Conservation (phyloP, 2,329 filamentous ascomycete genomes). For the Ploettnerulaceae sp. region DNA sequence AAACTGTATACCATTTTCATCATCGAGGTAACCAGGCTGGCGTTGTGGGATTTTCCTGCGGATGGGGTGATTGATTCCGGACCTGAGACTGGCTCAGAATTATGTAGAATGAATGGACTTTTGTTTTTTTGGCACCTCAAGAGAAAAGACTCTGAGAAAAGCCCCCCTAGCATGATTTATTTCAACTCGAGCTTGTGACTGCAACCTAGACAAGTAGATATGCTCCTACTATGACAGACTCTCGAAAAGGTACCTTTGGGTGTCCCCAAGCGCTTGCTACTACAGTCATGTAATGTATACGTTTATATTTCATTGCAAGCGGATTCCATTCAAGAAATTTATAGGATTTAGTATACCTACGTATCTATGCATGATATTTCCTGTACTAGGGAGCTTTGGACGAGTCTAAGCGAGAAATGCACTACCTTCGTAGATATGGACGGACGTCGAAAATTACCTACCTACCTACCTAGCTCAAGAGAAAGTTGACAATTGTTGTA, state of each 20-base stretch:
- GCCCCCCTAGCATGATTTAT: conserved; percentile 10
- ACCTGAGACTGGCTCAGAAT: background rate
- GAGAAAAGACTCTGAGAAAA: conserved; percentile 26
- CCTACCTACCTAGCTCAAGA: too few relatives aligned
- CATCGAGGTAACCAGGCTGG: conserved; percentile 5
- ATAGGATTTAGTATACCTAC: too few relatives aligned
- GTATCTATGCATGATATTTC: too few relatives aligned
- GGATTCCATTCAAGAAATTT: too few relatives aligned
- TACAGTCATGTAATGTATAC: too few relatives aligned
- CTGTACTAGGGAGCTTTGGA: background rate
- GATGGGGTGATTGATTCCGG: background rate
- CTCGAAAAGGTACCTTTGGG: background rate
- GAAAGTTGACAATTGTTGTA: too few relatives aligned
- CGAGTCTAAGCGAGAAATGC: too few relatives aligned
- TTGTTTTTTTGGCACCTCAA: conserved; percentile 24
- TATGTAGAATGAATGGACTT: conserved; percentile 30
- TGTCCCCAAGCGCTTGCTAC: too few relatives aligned
- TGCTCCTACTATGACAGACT: background rate
- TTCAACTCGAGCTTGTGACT: background rate
- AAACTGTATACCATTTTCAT: conserved; percentile 20
- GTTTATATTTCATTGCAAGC: too few relatives aligned
- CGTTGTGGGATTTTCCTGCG: conserved; percentile 11
- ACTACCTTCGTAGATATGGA: background rate
- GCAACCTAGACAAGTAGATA: background rate
- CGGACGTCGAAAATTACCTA: too few relatives aligned